phyloP scores from a whole-genome alignment of 1,284 basidiomycete species.

The Trichosporon sp. region DNA sequence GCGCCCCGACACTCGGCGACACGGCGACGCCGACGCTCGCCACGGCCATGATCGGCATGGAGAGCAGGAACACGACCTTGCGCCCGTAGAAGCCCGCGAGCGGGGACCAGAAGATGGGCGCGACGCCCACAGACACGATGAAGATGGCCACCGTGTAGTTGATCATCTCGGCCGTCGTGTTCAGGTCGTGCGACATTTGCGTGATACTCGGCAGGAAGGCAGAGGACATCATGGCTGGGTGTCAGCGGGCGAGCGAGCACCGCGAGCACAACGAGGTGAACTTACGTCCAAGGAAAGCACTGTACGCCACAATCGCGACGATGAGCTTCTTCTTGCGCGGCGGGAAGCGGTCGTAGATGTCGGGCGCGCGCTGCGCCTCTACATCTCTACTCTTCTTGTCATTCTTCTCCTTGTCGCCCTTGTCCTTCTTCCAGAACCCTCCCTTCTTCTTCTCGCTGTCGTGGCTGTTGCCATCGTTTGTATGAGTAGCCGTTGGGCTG shows the following conservation, averaged over 20 bases:
- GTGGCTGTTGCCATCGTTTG: neutral
- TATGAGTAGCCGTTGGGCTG: too few relatives aligned
- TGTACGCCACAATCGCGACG: slow-evolving; percentile 56
- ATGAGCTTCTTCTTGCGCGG: slow-evolving; percentile 53
- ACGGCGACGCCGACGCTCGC: slow-evolving; percentile 60
- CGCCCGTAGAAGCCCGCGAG: slow-evolving; percentile 60
- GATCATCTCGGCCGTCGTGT: slow-evolving; percentile 57
- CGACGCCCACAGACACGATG: slow-evolving; percentile 44
- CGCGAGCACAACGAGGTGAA: slow-evolving; percentile 9
- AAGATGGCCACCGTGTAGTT: slow-evolving; percentile 56
- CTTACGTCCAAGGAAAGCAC: slow-evolving; percentile 57
- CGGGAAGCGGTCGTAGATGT: slow-evolving; percentile 57
- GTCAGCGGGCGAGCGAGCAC: neutral
- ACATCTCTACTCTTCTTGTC: neutral
- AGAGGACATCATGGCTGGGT: slow-evolving; percentile 61
- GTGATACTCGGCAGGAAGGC: slow-evolving; percentile 67
- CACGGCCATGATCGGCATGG: slow-evolving; percentile 59
- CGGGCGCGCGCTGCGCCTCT: slow-evolving; percentile 9
- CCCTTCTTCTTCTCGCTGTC: neutral
- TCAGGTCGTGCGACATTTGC: slow-evolving; percentile 60
- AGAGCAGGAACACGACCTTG: slow-evolving; percentile 58
- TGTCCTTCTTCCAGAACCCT: neutral
- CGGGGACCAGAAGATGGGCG: slow-evolving; percentile 56
- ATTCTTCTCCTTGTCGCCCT: neutral
- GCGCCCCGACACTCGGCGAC: slow-evolving; percentile 52